Evolutionary conservation across 1,284 basidiomycete species (phyloP), one percentile per base, ranked within the genome.

Genomic region (Ceratobasidium theobromae): DNA sequence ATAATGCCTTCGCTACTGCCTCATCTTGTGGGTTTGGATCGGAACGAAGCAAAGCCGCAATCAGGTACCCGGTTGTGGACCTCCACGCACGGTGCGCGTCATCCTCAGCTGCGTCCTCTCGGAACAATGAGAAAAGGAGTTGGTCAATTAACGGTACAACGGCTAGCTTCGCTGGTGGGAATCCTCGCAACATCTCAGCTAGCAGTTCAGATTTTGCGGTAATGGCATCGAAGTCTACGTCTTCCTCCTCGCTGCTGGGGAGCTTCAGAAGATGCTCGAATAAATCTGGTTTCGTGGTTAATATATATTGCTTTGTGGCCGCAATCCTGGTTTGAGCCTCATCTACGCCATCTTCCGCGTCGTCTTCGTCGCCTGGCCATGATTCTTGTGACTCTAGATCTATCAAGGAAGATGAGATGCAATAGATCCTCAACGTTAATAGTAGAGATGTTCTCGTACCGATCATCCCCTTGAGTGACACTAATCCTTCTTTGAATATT

Each of bases 271-370:
- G 49, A 5, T 32, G 32, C 33, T 64, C 35, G 38, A 64, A 53
- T 30, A 64, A 64, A 27, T 64, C 49, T 0, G 60, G 60, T 27
- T 45, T 64, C 38, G 49, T 27, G 14, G 25, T 18, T n/a, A 64
- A 45, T 27, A 64, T 53, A 16, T 52, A 23, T 18, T 64, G 14
- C 33, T 64, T 64, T 38, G 53, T 9, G 2, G 35, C 49, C 9
- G 5, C 12, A 38, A 33, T 21, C 23, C 49, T 52, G 23, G 33
- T n/a, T 33, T 40, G 28, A 4, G 32, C 9, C 6, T 32, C 18
- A 23, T 49, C n/a, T 35, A 18, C 43, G n/a, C 1, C 27, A 16
- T 11, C 11, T 16, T 38, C 32, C 9, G 23, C 14, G 14, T 43
- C 38, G 18, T 28, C 43, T 11, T 32, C 38, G 4, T 53, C 38